phyloP scores from a whole-genome alignment of 176 grass and related monocot species.

The Pharus latifolius region DNA sequence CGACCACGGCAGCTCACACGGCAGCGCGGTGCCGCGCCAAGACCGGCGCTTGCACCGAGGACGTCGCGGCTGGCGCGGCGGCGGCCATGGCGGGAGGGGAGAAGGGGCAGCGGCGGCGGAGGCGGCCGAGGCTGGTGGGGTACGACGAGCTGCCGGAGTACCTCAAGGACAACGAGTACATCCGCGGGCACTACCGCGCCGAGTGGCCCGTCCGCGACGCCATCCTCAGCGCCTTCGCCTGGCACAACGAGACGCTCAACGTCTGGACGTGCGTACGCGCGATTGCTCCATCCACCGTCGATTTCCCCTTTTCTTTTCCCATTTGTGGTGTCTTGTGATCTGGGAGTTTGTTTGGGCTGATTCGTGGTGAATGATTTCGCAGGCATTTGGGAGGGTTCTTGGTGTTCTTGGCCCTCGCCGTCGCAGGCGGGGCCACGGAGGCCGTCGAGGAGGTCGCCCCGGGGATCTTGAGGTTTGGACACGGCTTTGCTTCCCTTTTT shows the following conservation, averaged over 20 bases:
- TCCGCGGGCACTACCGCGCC: constrained; percentile 67
- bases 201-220: constrained; percentile 86
- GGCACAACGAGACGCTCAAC: constrained; percentile 99
- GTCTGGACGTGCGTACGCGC: constrained; percentile 65
- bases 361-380: neutral
- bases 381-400: constrained; percentile 95
- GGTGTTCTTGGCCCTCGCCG: constrained; percentile 56
- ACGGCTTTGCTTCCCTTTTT: neutral
- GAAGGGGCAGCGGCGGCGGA: neutral
- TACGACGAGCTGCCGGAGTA: constrained; percentile 94
- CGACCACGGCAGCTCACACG: constrained; percentile 9
- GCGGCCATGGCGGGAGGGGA: neutral
- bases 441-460: constrained; percentile 33
- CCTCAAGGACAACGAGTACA: constrained; percentile 93
- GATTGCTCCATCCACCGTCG: neutral
- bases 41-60: too few relatives aligned
- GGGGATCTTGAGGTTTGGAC: constrained; percentile 46
- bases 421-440: constrained; percentile 34
- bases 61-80: neutral
- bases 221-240: constrained; percentile 86
- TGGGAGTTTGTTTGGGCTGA: neutral
- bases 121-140: constrained; percentile 34
- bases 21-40: constrained; percentile 11
- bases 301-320: neutral
- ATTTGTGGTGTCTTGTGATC: neutral